Base-by-base conservation (phyloP, 306 rosid genomes). In the Citrullus colocynthis region DNA sequence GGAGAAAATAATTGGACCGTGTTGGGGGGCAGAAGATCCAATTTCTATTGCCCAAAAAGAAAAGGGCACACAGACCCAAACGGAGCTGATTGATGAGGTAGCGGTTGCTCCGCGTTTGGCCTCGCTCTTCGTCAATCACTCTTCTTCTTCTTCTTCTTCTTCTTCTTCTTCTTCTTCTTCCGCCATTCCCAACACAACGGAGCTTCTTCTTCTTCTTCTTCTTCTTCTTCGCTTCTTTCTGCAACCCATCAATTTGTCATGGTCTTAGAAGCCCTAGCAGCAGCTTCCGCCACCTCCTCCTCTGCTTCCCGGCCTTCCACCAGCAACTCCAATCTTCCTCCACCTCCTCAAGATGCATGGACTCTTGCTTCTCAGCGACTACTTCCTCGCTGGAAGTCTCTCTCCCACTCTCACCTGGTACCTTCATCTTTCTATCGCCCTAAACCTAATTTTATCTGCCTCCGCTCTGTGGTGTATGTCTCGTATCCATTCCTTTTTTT, bases 311-410 rank as follows among this genome's bases (percentile, higher is more conserved):
- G 67, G n/a, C 18, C 81, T 20, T 65, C 81, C 17, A 78, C 62
- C 76, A 66, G 81, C 30, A 49, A 54, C 30, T 52, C 15, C 76
- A 76, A 45, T 83, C 81, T 81, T 20, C 76, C 77, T 20, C 85
- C 88, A 28, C 89, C 88, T 5, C 81, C 87, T 9, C 61, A 81
- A 81, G 88, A 88, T 41, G 91, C 89, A 9, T 88, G 91, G 91
- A 37, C 72, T 83, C 84, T 56, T 44, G 69, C 89, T 78, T 76
- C 54, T 82, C 86, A 63, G 28, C 75, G 81, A 51, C 78, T 86
- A n/a, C 85, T 83, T 77, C 89, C 89, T 45, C 88, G 72, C 37
- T 86, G 88, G 89, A 72, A 86, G 44, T 83, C 89, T 52, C 77
- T 75, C 36, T 52, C 85, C 54, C 83, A 44, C 79, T 82, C 89